A percentile compares a stretch with the other conserved stretches of the same genome.
Evolutionary conservation across 2,329 filamentous ascomycete species (phyloP).

Genomic region (Pseudonectria buxi): DNA sequence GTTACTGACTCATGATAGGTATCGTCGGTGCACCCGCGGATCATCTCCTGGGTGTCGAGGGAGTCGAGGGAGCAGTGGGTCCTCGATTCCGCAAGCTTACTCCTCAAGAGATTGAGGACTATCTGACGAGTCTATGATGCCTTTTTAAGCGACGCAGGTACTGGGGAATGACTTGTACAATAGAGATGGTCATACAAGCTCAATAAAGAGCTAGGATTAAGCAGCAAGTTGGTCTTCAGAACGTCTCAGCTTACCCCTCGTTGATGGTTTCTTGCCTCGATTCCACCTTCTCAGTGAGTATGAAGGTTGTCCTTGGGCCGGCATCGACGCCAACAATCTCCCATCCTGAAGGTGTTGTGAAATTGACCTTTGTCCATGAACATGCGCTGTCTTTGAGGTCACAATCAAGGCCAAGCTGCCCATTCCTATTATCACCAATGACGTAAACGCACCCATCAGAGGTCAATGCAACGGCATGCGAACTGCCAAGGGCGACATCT

Average conservation of each 20-base stretch:
- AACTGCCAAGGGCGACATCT: slow-evolving; percentile 52
- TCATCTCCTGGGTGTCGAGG: slow-evolving; percentile 85
- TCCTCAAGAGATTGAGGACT: slow-evolving; percentile 98
- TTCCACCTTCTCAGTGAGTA: slow-evolving; percentile 29
- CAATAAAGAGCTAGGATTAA: slow-evolving; percentile 19
- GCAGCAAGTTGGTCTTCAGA: slow-evolving; percentile 14
- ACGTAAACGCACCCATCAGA: slow-evolving; percentile 44
- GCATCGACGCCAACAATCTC: slow-evolving; percentile 38
- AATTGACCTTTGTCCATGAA: slow-evolving; percentile 31
- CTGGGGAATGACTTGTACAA: slow-evolving; percentile 36
- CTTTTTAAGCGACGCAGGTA: slow-evolving; percentile 14
- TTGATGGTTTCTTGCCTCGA: slow-evolving; percentile 5
- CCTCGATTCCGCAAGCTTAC: slow-evolving; percentile 91
- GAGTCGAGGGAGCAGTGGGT: slow-evolving; percentile 75
- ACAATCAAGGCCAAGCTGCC: slow-evolving; percentile 48
- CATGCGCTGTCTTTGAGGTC: slow-evolving; percentile 9
- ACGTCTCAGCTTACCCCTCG: slow-evolving; percentile 8
- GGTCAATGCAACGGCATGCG: slow-evolving; percentile 52
- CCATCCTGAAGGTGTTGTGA: slow-evolving; percentile 21
- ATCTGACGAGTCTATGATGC: slow-evolving; percentile 89
- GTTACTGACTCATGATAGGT: slow-evolving; percentile 46
- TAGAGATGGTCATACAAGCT: slow-evolving; percentile 39
- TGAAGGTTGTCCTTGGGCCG: slow-evolving; percentile 43
- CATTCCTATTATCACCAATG: slow-evolving; percentile 49
- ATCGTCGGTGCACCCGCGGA: slow-evolving; percentile 94